These are phyloP conservation scores for Cladophialophora exuberans DNA, from an alignment of 2,329 filamentous ascomycete genomes.

Conservation along the genomic window DNA sequence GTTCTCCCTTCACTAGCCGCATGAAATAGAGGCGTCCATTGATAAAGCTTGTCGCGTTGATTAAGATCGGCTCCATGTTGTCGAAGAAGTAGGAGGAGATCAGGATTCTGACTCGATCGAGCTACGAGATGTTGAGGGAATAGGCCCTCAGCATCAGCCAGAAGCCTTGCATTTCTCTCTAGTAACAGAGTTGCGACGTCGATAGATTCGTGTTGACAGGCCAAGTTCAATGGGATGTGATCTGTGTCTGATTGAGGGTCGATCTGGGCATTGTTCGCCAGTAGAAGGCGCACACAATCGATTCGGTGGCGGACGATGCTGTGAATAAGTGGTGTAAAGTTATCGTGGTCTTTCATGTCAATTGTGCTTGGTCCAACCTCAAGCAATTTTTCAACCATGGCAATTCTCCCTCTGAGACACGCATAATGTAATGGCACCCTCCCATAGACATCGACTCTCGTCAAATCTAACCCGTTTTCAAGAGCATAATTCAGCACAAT, in stretches of 20 bases:
- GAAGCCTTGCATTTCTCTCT: constrained; percentile 74
- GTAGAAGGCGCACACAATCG: constrained; percentile 76
- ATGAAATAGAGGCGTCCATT: constrained; percentile 96
- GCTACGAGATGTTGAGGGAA: constrained; percentile 98
- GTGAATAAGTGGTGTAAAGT: constrained; percentile 94
- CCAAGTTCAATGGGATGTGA: constrained; percentile 91
- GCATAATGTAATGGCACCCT: constrained; percentile 93
- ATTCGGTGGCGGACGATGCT: constrained; percentile 87
- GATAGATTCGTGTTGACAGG: constrained; percentile 88
- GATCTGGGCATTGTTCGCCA: constrained; percentile 78
- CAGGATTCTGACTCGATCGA: constrained; percentile 78
- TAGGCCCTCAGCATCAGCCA: constrained; percentile 94
- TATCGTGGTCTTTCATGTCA: constrained; percentile 90
- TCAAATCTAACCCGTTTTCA: constrained; percentile 73
- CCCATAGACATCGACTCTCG: constrained; percentile 88
- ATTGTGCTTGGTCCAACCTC: constrained; percentile 73
- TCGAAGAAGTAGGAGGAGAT: constrained; percentile 78
- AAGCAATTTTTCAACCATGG: constrained; percentile 77
- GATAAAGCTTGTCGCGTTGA: constrained; percentile 92
- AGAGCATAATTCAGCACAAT: constrained; percentile 78
- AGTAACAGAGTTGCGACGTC: constrained; percentile 84
- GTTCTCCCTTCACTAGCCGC: constrained; percentile 96
- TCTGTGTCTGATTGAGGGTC: constrained; percentile 85
- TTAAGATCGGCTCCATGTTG: constrained; percentile 87
- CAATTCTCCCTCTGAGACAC: constrained; percentile 87